Evolutionary conservation across 2,329 filamentous ascomycete genomes (phyloP), one percentile per base, ranked within the genome.

Genomic region (Diaporthe caulivora): DNA sequence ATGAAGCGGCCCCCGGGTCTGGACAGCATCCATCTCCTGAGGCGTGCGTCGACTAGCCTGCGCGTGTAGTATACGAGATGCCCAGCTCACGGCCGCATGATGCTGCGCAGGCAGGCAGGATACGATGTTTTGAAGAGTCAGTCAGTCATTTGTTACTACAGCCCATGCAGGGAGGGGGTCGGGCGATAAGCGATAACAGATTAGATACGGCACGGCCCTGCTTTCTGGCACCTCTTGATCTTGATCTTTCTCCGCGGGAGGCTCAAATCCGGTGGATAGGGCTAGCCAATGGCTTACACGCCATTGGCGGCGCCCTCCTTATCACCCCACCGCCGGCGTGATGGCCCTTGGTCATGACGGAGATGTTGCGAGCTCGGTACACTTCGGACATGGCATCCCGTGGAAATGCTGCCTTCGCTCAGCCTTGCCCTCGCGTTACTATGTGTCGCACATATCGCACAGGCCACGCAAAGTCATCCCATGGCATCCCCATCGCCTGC

Each of bases 201-300:
- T 54, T 31, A 44, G 49, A 34, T 67, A 31, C n/a, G 13, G 18
- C 17, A 24, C 11, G 17, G 18, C n/a, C n/a, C n/a, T n/a, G n/a
- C n/a, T n/a, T n/a, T n/a, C n/a, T n/a, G n/a, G n/a, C n/a, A n/a
- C 47, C 31, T 49, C 57, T 51, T 40, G 26, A 7, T 53, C 53
- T 31, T 57, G 51, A 68, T 72, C 71, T 72, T 69, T 72, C 71
- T 72, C 71, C 71, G 71, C 71, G 71, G 71, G 58, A 37, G 57
- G 60, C 40, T 55, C 58, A 42, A 47, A 31, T n/a, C 10, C 37
- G 53, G 71, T 72, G 71, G 71, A 58, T 72, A 69, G 51, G 26
- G 71, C 71, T 72, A 72, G 42, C 3, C 31, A 51, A 55, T 42
- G 49, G 18, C 51, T 68, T 40, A 68, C 62, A 72, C 62, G 71